phyloP scores from a whole-genome alignment of 2,329 filamentous ascomycete genomes.

The Epichloe hybrida region DNA sequence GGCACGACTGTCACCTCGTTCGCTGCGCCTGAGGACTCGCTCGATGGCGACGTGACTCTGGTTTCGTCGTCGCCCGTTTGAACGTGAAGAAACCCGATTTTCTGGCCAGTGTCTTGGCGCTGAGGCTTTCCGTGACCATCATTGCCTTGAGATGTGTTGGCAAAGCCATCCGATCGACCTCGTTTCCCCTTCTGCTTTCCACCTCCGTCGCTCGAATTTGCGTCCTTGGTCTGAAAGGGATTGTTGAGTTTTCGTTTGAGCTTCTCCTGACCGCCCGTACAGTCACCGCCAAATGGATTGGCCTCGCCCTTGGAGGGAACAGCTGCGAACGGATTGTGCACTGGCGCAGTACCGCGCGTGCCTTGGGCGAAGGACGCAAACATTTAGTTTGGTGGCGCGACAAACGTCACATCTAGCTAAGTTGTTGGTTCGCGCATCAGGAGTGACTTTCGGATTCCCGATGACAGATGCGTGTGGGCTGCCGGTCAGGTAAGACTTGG shows the following conservation, averaged over 20 bases:
- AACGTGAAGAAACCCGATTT: conserved; percentile 3
- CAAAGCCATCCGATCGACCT: conserved; percentile 12
- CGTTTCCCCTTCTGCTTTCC: conserved; percentile 10
- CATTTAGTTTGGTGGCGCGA: conserved; percentile 28
- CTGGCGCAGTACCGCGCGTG: conserved; percentile 21
- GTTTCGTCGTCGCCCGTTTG: conserved; percentile 5
- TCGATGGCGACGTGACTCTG: conserved; percentile 15
- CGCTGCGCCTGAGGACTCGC: conserved; percentile 10
- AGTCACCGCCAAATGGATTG: conserved; percentile 18
- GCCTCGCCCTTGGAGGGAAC: conserved; percentile 2
- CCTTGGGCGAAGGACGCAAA: conserved; percentile 23
- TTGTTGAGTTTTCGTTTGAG: conserved; percentile 15
- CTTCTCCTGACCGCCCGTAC: conserved; percentile 16
- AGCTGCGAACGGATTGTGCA: conserved; percentile 22
- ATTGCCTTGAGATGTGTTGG: conserved; percentile 4
- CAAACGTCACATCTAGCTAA: conserved; percentile 25
- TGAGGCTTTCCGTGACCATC: conserved; percentile 4
- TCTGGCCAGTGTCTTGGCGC: not conserved
- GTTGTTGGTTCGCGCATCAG: conserved; percentile 20
- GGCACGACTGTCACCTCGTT: conserved; percentile 2
- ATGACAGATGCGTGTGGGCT: not conserved
- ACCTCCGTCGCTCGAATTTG: conserved; percentile 13
- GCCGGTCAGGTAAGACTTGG: not conserved
- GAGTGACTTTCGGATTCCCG: conserved; percentile 4
- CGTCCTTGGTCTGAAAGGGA: conserved; percentile 15